Base-by-base conservation (phyloP, 352 stramenopile species). In the Pythium myriotylum region DNA sequence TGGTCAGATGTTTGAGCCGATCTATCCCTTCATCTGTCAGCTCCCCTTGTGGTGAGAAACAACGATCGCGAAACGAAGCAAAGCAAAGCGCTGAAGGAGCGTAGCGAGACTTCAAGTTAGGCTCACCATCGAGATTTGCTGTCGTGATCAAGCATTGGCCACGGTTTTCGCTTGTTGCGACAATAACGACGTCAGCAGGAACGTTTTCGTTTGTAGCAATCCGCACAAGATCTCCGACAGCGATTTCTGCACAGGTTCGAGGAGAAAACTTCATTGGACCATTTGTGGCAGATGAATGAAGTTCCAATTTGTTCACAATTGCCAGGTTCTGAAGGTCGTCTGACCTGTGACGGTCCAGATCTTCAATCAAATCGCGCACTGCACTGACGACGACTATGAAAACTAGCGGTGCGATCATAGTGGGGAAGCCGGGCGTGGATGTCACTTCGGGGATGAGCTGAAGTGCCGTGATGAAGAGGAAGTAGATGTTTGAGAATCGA, bases 401-500 rank as follows among this genome's bases (percentile, higher is more conserved):
- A 19, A 80, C 56, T 0, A 97, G 74, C 22, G 91, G 88, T 0
- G 92, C 67, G 9, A 97, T 51, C 70, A 93, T 96, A 1, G 89
- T 93, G 1, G 89, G 87, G 19, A 92, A 84, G 0, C 83, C 81
- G 17, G 76, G 76, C 1, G 89, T 94, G 14, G 92, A 94, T 14
- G 86, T 95, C 32, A 97, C 88, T 46, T 85, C 61, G 26, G 83
- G 84, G 22, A 96, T 71, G n/a, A 90, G 46, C 47, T 97, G 88
- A 16, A 97, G 68, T 14, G 77, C 79, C 22, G 85, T 90, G 58
- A 97, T 95, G 50, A 94, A 77, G 2, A 97, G 70, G 54, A 97
- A 97, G 72, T 97, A 97, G 35, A 95, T 54, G 59, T 97, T 97
- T 29, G 91, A 94, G 48, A 96, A 87, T 17, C 91, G 88, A 3